Conservation (phyloP, 2,329 filamentous ascomycete genomes). For the Alternaria ventricosa region DNA sequence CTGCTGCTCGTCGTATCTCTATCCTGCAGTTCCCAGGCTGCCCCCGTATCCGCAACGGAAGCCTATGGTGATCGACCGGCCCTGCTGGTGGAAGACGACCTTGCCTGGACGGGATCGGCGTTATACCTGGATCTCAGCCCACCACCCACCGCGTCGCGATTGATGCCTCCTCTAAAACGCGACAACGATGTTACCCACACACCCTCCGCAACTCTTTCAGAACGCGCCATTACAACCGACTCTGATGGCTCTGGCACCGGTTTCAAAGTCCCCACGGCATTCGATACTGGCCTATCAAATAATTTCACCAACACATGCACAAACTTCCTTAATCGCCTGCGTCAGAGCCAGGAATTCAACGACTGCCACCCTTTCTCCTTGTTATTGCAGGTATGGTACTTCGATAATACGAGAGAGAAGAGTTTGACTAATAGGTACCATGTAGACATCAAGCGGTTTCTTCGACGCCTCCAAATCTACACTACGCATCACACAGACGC, state of each 20-base stretch:
- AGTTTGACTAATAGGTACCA: conserved; percentile 8
- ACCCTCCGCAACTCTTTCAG: conserved; percentile 30
- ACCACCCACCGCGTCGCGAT: conserved; percentile 34
- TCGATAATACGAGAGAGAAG: background rate
- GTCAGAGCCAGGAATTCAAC: conserved; percentile 70
- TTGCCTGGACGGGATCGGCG: conserved; percentile 39
- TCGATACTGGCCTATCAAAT: conserved; percentile 58
- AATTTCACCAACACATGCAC: conserved; percentile 67
- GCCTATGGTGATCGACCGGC: conserved; percentile 44
- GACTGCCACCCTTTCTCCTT: conserved; percentile 84
- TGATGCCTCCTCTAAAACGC: conserved; percentile 43
- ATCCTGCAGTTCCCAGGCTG: conserved; percentile 34
- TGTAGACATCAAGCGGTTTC: conserved; percentile 80
- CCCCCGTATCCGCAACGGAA: conserved; percentile 31
- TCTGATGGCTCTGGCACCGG: conserved; percentile 21
- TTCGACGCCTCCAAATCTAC: conserved; percentile 78
- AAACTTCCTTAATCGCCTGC: conserved; percentile 71
- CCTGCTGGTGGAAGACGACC: conserved; percentile 30
- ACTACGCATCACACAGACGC: conserved; percentile 73
- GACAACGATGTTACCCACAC: conserved; percentile 33
- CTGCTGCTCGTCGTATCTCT: conserved; percentile 36
- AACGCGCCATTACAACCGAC: conserved; percentile 35
- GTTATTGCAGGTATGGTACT: conserved; percentile 71
- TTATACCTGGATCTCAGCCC: conserved; percentile 40
- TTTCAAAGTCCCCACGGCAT: conserved; percentile 51